Evolutionary conservation across 2,329 filamentous ascomycete genomes (phyloP).

Genomic region (Neonectria sp.): DNA sequence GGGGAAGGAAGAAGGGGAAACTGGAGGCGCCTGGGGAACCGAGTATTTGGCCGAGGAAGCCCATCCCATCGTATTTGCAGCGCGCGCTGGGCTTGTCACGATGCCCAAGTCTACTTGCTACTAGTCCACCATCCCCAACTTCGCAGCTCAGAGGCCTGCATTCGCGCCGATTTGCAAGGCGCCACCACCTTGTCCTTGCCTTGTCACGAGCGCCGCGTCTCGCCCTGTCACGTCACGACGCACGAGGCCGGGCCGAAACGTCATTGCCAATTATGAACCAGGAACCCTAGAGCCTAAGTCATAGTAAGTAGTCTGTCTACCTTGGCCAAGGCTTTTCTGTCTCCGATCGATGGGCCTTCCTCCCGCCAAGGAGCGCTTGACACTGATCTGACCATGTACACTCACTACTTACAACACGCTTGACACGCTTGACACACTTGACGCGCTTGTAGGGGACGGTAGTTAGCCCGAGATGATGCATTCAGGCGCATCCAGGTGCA

Average conservation of each 20-base stretch:
- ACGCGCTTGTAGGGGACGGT: background rate
- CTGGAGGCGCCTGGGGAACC: background rate
- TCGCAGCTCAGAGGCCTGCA: too few species aligned
- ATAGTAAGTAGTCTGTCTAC: too few species aligned
- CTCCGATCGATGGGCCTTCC: background rate
- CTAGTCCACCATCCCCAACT: too few species aligned
- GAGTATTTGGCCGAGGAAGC: slow-evolving; percentile 27
- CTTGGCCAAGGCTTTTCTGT: too few species aligned
- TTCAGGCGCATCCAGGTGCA: background rate
- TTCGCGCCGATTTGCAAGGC: background rate
- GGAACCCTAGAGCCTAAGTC: background rate
- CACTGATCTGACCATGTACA: background rate
- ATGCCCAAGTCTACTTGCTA: background rate
- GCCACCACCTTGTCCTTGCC: slow-evolving; percentile 11
- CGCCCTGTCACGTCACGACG: slow-evolving; percentile 46
- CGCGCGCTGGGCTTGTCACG: background rate
- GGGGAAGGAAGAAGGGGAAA: slow-evolving; percentile 2
- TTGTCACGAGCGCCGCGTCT: slow-evolving; percentile 42
- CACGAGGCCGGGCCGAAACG: slow-evolving; percentile 48
- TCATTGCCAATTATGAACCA: slow-evolving; percentile 29
- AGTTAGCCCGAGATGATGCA: slow-evolving; percentile 1
- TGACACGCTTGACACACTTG: too few species aligned
- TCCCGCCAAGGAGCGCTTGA: background rate
- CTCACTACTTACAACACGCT: background rate
- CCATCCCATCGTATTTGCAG: too few species aligned